These are phyloP conservation scores for Metschnikowia gruessii DNA, from an alignment of 805 yeast genomes.

Conservation along the genomic window DNA sequence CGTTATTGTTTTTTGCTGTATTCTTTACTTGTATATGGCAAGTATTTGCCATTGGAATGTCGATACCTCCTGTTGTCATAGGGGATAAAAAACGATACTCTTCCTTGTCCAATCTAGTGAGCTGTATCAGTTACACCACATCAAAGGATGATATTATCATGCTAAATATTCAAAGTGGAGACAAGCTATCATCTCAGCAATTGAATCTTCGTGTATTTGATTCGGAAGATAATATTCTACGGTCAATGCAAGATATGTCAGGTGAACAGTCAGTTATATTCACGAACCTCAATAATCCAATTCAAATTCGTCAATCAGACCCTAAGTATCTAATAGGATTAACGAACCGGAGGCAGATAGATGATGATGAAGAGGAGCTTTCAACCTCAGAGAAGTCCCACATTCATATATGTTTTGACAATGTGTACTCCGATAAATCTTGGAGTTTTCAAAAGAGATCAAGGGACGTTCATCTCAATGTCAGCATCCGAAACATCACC, in stretches of 20 bases:
- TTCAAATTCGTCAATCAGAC: slow-evolving; percentile 16
- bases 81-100: slow-evolving; percentile 32
- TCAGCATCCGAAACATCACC: slow-evolving; percentile 36
- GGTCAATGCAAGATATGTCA: slow-evolving; percentile 30
- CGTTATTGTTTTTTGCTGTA: neutral
- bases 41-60: slow-evolving; percentile 30
- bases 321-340: slow-evolving; percentile 9
- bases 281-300: slow-evolving; percentile 35
- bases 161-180: slow-evolving; percentile 33
- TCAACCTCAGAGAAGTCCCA: slow-evolving; percentile 26
- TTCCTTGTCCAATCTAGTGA: slow-evolving; percentile 28
- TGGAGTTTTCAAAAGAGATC: slow-evolving; percentile 39
- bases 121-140: slow-evolving; percentile 39
- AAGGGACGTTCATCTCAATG: slow-evolving; percentile 34
- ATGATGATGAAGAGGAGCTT: slow-evolving; percentile 18
- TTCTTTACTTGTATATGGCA: neutral
- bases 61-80: slow-evolving; percentile 32
- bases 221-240: slow-evolving; percentile 33
- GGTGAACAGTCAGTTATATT: slow-evolving; percentile 35
- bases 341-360: slow-evolving; percentile 9
- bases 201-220: slow-evolving; percentile 39
- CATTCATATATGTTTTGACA: slow-evolving; percentile 42
- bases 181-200: slow-evolving; percentile 30
- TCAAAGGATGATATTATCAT: slow-evolving; percentile 37
- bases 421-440: slow-evolving; percentile 39